Evolutionary conservation across 2,329 filamentous ascomycete genomes (phyloP), one percentile per base, ranked within the genome.

Genomic region (Davidsoniella neocaledoniae): DNA sequence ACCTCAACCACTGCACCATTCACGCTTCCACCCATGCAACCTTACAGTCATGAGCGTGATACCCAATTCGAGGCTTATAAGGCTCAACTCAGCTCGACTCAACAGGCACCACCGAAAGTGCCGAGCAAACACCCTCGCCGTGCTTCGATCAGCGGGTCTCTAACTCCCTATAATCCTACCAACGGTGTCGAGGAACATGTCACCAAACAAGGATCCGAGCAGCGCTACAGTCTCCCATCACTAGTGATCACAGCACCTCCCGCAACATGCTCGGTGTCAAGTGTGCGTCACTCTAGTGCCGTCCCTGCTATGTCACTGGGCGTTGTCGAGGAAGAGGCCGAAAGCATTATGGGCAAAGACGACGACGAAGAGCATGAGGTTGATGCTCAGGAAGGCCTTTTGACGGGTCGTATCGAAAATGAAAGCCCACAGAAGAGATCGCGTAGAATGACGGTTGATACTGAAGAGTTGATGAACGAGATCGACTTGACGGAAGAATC

Each of bases 51-150:
- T 58, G 61, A 65, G 59, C 63, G 69, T 5, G 66, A 70, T 48
- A 71, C 69, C 3, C 63, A 67, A 49, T 72, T 71, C 52, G 69
- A 72, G 45, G 64, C 66, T 4, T 72, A 68, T 56, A 56, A 68
- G 16, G 62, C 63, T 14, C 9, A 44, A 17, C 39, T 41, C 14
- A 16, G 17, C 10, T 48, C 46, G 5, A 33, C 14, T 23, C 38
- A 9, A 14, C 44, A 46, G 43, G 7, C n/a, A 6, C 14, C 46
- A 5, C 23, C 38, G 16, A 43, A 14, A n/a, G 6, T 33, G 17
- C 26, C 42, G 12, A 21, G 14, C 29, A 38, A 33, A 21, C 9
- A 19, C 38, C 12, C 43, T 5, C 42, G 37, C n/a, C 43, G 36
- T 4, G 16, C 39, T 5, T 43, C 47, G 14, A 43, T 49, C 14